Evolutionary conservation across 2,329 filamentous ascomycete species (phyloP), one percentile per base, ranked within the genome.

Genomic region (Aspergillus awamori): DNA sequence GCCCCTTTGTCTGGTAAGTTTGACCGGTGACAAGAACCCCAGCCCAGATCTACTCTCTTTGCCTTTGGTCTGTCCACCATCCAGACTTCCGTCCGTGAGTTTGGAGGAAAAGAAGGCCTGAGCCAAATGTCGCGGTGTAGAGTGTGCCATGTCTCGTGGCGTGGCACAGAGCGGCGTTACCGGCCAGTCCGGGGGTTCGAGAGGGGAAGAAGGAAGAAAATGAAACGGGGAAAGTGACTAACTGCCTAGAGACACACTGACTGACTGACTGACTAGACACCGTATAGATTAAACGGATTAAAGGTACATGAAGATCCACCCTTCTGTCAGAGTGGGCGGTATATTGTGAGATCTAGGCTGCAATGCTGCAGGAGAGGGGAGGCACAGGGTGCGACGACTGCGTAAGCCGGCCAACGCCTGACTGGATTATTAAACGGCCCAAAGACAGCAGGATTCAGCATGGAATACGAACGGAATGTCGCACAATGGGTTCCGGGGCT

Each of bases 1-100:
- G 43, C 8, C 43, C 49, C 43, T 60, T 58, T 63, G 58, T 63
- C 54, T 48, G 49, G 54, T 63, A 63, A 39, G 54, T 63, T 60
- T 63, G 15, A 33, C 43, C 43, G 33, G 33, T 38, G 48, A 48
- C 38, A 58, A 36, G 13, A 17, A 28, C 33, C 48, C 38, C 48
- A 58, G 30, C 30, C 41, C 24, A 43, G 38, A 38, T 36, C 38
- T 36, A 28, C 22, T 33, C 22, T 49, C 22, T 49, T 22, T 39
- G 20, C 10, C 41, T 45, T 22, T 24, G 41, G 41, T 45, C 41
- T 45, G 20, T 45, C 33, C 33, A 36, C 11, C 11, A 36, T 11
- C 33, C 33, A 36, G 33, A 36, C 33, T 13, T 36, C 39, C 39
- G 39, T 43, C 15, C 39, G 39, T 17, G 17, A 22, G 41, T 45